Conservation (phyloP, 495 filamentous ascomycete genomes). For the Letharia columbiana region DNA sequence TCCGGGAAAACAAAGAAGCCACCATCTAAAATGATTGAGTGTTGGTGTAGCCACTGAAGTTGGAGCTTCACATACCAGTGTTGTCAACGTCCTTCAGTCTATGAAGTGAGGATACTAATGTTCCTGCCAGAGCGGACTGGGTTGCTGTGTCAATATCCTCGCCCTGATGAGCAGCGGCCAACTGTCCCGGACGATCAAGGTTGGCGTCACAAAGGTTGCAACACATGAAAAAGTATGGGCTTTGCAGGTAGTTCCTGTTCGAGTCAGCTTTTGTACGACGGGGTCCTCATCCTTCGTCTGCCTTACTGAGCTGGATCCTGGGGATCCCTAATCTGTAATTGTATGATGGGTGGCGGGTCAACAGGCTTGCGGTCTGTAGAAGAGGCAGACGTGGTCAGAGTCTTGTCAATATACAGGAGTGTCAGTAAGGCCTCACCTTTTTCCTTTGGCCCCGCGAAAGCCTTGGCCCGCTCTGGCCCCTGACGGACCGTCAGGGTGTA, state of each 20-base stretch:
- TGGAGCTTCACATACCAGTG: conserved; percentile 42
- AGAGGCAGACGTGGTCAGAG: conserved; percentile 1
- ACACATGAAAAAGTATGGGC: conserved; percentile 79
- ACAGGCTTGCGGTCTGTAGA: conserved; percentile 79
- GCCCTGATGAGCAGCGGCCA: conserved; percentile 33
- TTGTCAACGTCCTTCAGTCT: conserved; percentile 88
- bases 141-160: conserved; percentile 29
- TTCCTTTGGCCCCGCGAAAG: conserved; percentile 48
- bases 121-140: conserved; percentile 55
- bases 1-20: conserved; percentile 98
- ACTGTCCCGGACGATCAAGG: conserved; percentile 47
- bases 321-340: conserved; percentile 62
- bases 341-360: conserved; percentile 88
- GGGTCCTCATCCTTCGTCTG: conserved; percentile 8
- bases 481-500: conserved; percentile 46
- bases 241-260: conserved; percentile 60
- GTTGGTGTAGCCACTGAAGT: neutral
- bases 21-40: conserved; percentile 50
- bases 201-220: conserved; percentile 58
- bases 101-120: conserved; percentile 84
- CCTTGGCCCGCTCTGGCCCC: conserved; percentile 45
- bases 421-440: conserved; percentile 35
- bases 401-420: neutral
- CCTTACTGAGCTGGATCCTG: conserved; percentile 66
- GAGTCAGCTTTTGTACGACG: conserved; percentile 20